phyloP scores from a whole-genome alignment of 2,329 filamentous ascomycete genomes.

The Escovopsis sp. region DNA sequence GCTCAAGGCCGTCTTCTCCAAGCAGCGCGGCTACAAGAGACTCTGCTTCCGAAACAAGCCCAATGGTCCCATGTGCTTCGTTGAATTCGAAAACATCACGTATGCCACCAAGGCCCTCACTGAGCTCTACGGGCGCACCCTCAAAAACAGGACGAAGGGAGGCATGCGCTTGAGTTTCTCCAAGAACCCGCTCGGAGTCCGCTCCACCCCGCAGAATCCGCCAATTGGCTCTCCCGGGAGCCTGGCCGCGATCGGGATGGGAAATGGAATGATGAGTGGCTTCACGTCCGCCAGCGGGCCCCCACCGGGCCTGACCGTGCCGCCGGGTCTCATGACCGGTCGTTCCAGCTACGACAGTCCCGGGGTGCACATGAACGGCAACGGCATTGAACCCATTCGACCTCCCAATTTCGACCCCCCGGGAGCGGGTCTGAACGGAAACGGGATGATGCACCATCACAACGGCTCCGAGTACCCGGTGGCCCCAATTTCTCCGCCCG shows the following conservation, averaged over 20 bases:
- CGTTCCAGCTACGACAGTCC: conserved; percentile 11
- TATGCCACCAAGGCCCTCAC: conserved; percentile 84
- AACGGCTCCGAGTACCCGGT: no score
- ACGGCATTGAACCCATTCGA: no score
- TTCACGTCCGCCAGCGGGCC: conserved; percentile 61
- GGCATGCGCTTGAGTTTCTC: conserved; percentile 94
- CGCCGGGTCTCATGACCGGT: conserved; percentile 47
- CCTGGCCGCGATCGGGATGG: conserved; percentile 33
- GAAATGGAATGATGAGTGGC: conserved; percentile 38
- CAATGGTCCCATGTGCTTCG: conserved; percentile 96
- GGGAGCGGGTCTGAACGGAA: no score
- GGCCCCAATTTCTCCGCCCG: no score
- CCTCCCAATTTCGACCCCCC: no score
- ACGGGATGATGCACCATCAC: no score
- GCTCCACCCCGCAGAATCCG: conserved; percentile 49
- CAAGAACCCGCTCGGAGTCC: conserved; percentile 89
- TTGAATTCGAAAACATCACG: conserved; percentile 89
- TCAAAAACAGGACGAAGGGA: conserved; percentile 87
- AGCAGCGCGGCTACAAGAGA: conserved; percentile 87
- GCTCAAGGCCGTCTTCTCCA: conserved; percentile 83
- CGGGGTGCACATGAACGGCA: no score
- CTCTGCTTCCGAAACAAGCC: conserved; percentile 90
- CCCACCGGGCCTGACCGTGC: conserved; percentile 65
- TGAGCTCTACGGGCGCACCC: conserved; percentile 71
- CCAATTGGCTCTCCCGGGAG: conserved; percentile 22